Conservation (phyloP, 352 stramenopile genomes). For the Phytophthora meadii region DNA sequence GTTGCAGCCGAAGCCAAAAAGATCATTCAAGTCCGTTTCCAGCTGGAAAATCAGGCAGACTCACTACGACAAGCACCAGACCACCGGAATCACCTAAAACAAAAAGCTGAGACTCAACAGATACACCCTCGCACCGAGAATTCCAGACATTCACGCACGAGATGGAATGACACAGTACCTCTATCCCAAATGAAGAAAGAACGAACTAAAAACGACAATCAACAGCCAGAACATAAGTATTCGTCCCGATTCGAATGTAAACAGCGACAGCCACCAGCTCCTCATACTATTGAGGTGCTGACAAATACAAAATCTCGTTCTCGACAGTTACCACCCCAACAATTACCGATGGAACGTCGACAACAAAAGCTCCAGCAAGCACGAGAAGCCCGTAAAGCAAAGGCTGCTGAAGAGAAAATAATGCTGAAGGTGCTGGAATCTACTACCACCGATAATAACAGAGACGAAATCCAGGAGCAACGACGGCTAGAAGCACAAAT, state of each 20-base stretch:
- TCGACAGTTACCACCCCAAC: constrained; percentile 2
- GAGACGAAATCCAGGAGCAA: constrained; percentile 32
- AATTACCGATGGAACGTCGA: constrained; percentile 48
- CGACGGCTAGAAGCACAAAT: constrained; percentile 45
- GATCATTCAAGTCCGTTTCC: constrained; percentile 55
- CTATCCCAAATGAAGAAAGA: constrained; percentile 12
- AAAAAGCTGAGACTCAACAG: background rate
- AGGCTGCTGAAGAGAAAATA: constrained; percentile 23
- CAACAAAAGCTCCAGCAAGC: constrained; percentile 39
- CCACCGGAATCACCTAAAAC: constrained; percentile 4
- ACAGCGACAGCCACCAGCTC: background rate
- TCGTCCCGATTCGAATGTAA: background rate
- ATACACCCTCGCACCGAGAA: background rate
- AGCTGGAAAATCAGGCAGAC: constrained; percentile 52
- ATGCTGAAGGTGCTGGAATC: constrained; percentile 11
- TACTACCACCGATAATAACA: constrained; percentile 28
- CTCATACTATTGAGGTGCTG: too few species aligned
- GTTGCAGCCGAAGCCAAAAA: constrained; percentile 41
- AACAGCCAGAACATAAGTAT: constrained; percentile 7
- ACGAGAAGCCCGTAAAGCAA: constrained; percentile 25
- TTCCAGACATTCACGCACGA: background rate
- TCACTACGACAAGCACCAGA: constrained; percentile 32
- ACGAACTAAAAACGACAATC: constrained; percentile 11
- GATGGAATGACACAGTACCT: background rate
- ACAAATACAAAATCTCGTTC: constrained; percentile 5